Evolutionary conservation across 139 green algal genomes (phyloP), one percentile per base, ranked within the genome.

Genomic region (Mesostigma viride): DNA sequence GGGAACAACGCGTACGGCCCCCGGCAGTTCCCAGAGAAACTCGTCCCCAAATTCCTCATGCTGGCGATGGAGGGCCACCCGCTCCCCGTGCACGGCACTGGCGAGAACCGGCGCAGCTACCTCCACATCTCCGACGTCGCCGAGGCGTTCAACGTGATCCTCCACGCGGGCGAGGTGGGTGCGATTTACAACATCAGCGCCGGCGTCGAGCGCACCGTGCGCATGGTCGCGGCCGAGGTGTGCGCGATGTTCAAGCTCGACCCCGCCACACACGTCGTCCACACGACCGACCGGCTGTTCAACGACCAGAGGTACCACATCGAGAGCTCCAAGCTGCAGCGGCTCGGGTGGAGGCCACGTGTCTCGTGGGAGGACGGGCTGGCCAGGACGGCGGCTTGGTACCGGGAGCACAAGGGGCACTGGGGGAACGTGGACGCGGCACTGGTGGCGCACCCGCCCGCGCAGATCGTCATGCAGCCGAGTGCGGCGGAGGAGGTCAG

Each of bases 1-100:
- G 90, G 90, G 33, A 98, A 98, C 85, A 99, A 99, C 77, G 94
- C 99, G 31, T 99, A 97, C 62, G 94, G 94, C 0, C 93, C 94
- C 1, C 79, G 91, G 64, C 91, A 97, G 76, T 95, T 94, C 35
- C 80, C 80, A 3, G 80, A 86, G 64, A 84, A 86, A 51, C 48
- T 81, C 5, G 77, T 84, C 56, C 75, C 78, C 30, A 86, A 86
- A 65, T 79, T 83, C 70, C 67, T 79, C n/a, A 65, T 77, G 34
- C 58, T 83, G 22, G 73, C 77, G 31, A 64, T 62, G 58, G 27
- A 78, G 14, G 89, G 85, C 24, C 56, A 75, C 58, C 30, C 48
- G 5, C 71, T 95, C 4, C 85, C 89, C n/a, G 79, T 95, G 8
- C 81, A 87, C 57, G 83, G 79, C 31, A 75, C 83, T 46, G 82